Evolutionary conservation across 2,329 filamentous ascomycete species (phyloP).

Genomic region (Alternaria viburni): DNA sequence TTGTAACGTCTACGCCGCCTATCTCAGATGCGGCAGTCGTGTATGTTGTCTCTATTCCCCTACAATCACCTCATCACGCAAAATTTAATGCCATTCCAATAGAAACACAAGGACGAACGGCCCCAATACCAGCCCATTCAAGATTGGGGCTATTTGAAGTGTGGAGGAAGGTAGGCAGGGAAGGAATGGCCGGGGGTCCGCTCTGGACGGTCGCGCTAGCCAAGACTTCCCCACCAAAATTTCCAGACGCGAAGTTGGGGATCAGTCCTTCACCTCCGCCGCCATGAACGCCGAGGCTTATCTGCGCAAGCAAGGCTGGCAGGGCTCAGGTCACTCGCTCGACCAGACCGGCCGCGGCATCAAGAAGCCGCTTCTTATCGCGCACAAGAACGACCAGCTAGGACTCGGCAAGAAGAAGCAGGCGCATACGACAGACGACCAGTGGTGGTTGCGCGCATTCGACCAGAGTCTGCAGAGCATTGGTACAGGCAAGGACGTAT

Average conservation of each 20-base stretch:
- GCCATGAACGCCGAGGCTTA: slow-evolving; percentile 84
- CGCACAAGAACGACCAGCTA: slow-evolving; percentile 79
- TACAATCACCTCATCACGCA: background rate
- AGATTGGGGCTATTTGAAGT: background rate
- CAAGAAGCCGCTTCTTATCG: slow-evolving; percentile 80
- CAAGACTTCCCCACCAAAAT: slow-evolving; percentile 24
- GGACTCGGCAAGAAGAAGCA: slow-evolving; percentile 79
- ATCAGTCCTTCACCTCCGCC: slow-evolving; percentile 6
- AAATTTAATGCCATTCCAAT: background rate
- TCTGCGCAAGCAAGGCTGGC: slow-evolving; percentile 87
- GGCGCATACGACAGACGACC: slow-evolving; percentile 66
- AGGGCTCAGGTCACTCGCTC: slow-evolving; percentile 84
- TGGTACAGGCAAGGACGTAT: slow-evolving; percentile 40
- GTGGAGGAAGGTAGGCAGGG: background rate
- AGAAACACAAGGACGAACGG: background rate
- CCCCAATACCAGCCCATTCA: background rate
- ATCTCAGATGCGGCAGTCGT: background rate
- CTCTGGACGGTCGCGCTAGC: slow-evolving; percentile 6
- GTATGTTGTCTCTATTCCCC: background rate
- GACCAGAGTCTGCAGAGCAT: slow-evolving; percentile 83
- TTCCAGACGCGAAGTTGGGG: slow-evolving; percentile 13
- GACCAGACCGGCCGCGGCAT: slow-evolving; percentile 79
- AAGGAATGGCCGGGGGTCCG: slow-evolving; percentile 7
- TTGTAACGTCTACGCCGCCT: background rate
- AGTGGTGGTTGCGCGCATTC: slow-evolving; percentile 97